Base-by-base conservation (phyloP, 108 stramenopile species). In the Ochromonas danica region DNA sequence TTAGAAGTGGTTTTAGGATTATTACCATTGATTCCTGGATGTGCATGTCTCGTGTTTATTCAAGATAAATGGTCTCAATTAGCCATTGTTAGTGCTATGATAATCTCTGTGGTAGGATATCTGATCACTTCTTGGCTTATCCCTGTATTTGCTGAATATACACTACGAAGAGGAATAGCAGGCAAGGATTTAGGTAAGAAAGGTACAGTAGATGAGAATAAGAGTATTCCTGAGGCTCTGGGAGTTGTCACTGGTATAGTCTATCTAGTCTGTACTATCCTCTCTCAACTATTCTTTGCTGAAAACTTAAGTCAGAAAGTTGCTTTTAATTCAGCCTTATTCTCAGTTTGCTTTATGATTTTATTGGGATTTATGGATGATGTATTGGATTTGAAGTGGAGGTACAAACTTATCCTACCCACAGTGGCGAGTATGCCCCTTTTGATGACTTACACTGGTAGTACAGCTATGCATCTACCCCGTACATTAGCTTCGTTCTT, bases 291-390 rank as follows among this genome's bases (percentile, higher is more conserved):
- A 14, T 91, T 91, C 80, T 94, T 90, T 82, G 90, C 51, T 74
- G 27, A 36, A 42, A n/a, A 30, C 43, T 40, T 35, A 27, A 40
- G 60, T 3, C 40, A 72, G 74, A 72, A 87, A 61, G 85, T 91
- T 51, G 90, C 77, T 51, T 89, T 79, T 57, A 71, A 88, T 45
- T 83, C 97, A 14, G 94, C 96, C 22, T 85, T 99, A 45, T 86
- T 96, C 14, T 94, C 94, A 31, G 93, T 97, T 36, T 95, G 93
- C 79, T 96, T 99, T 84, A 94, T 96, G 92, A 86, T 96, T 0
- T 94, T 99, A 51, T 97, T 99, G 25, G 71, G 79, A 38, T 70
- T 39, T 65, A 40, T 79, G 71, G 71, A 72, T 28, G 63, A 62
- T 36, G 6, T 0, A 33, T 77, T 71, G 72, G 98, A 99, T 78